A percentile compares a stretch with the other conserved stretches of the same genome.
Evolutionary conservation across 1,139 yeast species (phyloP).

Genomic region (Nadsonia starkeyi-henricii): DNA sequence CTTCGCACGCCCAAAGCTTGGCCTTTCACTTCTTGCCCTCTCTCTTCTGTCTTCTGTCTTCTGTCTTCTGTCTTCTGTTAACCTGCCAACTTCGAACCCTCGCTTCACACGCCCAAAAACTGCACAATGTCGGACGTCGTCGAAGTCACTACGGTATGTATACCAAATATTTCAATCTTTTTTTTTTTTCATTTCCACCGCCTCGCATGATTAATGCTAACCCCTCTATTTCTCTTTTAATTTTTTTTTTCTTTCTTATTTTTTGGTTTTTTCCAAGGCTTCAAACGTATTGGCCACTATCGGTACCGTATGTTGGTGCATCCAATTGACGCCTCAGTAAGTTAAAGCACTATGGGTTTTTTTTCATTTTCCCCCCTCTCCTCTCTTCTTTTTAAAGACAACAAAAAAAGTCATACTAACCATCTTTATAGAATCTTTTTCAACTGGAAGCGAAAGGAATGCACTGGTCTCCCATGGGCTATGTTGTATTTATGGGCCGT

Average conservation of each 20-base stretch:
- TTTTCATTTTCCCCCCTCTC: no score
- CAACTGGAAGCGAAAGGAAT: slow-evolving; percentile 61
- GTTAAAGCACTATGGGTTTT: no score
- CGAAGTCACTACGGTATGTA: neutral
- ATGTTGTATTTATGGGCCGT: slow-evolving; percentile 81
- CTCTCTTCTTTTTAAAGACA: no score
- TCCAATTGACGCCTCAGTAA: slow-evolving; percentile 70
- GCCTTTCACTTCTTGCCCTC: no score
- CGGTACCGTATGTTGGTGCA: slow-evolving; percentile 85
- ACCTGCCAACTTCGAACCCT: no score
- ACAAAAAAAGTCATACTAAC: no score
- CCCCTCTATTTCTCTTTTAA: neutral
- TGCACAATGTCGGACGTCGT: neutral
- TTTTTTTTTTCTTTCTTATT: no score
- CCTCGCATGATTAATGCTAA: neutral
- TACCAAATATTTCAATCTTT: neutral
- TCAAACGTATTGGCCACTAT: slow-evolving; percentile 75
- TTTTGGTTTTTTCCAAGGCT: slow-evolving; percentile 25
- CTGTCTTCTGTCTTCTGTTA: no score
- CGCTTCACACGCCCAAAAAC: no score
- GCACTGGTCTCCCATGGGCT: slow-evolving; percentile 70
- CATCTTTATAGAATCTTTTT: slow-evolving; percentile 29
- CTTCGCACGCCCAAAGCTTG: no score
- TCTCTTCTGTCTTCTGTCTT: no score
- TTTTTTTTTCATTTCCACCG: no score